Evolutionary conservation across 192 early-diverging fungal genomes (phyloP).

Genomic region (Gonapodya sp.): DNA sequence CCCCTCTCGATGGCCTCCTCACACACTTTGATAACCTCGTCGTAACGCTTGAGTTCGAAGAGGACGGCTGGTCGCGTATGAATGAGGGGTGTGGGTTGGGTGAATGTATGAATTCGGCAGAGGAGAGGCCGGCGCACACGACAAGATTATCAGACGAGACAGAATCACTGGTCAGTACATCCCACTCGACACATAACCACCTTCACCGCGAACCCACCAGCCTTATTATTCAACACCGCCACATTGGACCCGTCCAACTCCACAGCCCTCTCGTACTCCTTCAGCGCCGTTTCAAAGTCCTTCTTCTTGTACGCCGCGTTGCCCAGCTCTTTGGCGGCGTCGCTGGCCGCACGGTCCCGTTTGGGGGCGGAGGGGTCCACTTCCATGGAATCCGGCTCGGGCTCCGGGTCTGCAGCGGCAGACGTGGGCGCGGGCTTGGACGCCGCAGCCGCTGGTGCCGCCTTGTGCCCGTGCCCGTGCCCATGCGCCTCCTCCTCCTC

Average conservation of each 20-base stretch:
- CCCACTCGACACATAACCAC: not conserved
- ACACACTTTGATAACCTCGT: constrained; percentile 88
- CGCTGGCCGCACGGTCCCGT: constrained; percentile 46
- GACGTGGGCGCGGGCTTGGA: constrained; percentile 21
- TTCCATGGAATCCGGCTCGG: constrained; percentile 30
- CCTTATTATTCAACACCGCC: constrained; percentile 91
- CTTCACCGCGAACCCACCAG: constrained; percentile 39
- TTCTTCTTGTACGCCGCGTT: constrained; percentile 88
- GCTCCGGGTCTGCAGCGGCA: constrained; percentile 25
- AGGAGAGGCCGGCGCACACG: too few species aligned
- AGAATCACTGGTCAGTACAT: not conserved
- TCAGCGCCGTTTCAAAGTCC: constrained; percentile 77
- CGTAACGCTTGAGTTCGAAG: constrained; percentile 86
- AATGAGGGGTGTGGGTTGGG: not conserved
- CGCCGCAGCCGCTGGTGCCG: constrained; percentile 19
- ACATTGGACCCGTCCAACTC: constrained; percentile 83
- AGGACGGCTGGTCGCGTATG: constrained; percentile 57
- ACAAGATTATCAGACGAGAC: constrained; percentile 5
- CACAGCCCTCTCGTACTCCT: constrained; percentile 83
- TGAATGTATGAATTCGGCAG: not conserved
- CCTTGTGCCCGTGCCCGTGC: constrained; percentile 16
- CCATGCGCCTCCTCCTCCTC: constrained; percentile 20
- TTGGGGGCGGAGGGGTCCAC: constrained; percentile 55
- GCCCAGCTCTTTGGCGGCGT: constrained; percentile 74
- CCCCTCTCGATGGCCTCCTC: constrained; percentile 86